phyloP scores from a whole-genome alignment of 441 rosid species.

The Eutrema salsugineum region DNA sequence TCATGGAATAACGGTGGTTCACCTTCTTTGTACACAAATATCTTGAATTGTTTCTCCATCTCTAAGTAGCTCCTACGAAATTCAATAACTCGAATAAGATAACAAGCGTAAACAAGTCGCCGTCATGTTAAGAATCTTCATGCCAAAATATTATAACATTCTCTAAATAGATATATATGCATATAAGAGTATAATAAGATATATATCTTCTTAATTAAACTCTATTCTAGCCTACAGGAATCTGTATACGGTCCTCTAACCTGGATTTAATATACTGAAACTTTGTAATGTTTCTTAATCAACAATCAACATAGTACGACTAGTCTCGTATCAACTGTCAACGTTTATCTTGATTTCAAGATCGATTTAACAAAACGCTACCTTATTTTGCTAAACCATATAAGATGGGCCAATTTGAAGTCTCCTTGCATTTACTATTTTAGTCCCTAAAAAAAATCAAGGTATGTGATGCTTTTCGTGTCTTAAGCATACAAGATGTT shows the following conservation, averaged over 20 bases:
- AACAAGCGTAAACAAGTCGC: background rate
- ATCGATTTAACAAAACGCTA: background rate
- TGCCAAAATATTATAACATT: background rate
- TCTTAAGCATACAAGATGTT: background rate
- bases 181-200: background rate
- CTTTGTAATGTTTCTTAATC: no score
- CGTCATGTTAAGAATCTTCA: background rate
- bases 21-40: slow-evolving; percentile 79
- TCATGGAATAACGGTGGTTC: slow-evolving; percentile 86
- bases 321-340: background rate
- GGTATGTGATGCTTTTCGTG: slow-evolving; percentile 21
- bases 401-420: background rate
- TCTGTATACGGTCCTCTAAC: background rate
- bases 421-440: background rate
- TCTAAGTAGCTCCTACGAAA: slow-evolving; percentile 76
- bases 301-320: no score
- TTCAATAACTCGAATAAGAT: background rate
- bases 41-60: slow-evolving; percentile 82
- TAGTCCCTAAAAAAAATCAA: background rate
- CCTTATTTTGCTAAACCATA: slow-evolving; percentile 2
- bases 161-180: background rate
- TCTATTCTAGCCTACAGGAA: background rate
- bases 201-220: background rate
- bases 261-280: background rate
- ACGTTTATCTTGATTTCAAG: background rate